A percentile compares a stretch with the other conserved stretches of the same genome.
Evolutionary conservation across 129 eudicot genomes (phyloP).

Genomic region (Escallonia herrerae): DNA sequence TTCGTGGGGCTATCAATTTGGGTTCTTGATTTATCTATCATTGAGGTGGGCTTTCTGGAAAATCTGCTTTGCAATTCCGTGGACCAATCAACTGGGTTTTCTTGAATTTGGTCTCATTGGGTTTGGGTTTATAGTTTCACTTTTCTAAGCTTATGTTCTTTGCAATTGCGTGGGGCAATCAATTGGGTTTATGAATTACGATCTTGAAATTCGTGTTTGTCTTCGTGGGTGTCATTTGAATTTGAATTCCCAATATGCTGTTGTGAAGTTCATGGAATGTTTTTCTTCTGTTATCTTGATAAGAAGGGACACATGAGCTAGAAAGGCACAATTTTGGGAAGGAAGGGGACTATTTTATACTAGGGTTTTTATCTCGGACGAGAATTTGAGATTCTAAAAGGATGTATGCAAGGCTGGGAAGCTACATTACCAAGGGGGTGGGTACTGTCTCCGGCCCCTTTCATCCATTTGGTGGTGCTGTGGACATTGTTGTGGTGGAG

Average conservation of each 20-base stretch:
- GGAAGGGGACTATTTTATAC: no score
- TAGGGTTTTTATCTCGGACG: no score
- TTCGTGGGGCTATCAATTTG: not conserved
- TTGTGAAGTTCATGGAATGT: not conserved
- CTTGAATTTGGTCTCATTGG: conserved; percentile 20
- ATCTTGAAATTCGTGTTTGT: not conserved
- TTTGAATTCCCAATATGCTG: not conserved
- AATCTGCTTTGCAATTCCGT: not conserved
- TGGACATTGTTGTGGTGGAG: conserved; percentile 85
- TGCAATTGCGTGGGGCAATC: conserved; percentile 2
- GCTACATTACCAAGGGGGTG: conserved; percentile 73
- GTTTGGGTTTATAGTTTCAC: conserved; percentile 14
- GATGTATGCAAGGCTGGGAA: conserved; percentile 73
- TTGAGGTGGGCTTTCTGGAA: no score
- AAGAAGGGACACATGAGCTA: conserved; percentile 4
- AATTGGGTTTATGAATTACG: conserved; percentile 8
- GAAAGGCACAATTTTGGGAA: not conserved
- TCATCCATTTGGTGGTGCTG: conserved; percentile 98
- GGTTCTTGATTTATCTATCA: not conserved
- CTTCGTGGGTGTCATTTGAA: not conserved
- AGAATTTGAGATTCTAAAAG: conserved; percentile 9
- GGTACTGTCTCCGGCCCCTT: conserved; percentile 73
- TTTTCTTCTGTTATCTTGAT: not conserved
- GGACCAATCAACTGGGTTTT: not conserved
- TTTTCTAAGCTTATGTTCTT: no score